Percentiles rank a stretch among this genome's conserved stretches.
Conservation (phyloP, 352 stramenopile genomes). For the Labyrinthula sp. region DNA sequence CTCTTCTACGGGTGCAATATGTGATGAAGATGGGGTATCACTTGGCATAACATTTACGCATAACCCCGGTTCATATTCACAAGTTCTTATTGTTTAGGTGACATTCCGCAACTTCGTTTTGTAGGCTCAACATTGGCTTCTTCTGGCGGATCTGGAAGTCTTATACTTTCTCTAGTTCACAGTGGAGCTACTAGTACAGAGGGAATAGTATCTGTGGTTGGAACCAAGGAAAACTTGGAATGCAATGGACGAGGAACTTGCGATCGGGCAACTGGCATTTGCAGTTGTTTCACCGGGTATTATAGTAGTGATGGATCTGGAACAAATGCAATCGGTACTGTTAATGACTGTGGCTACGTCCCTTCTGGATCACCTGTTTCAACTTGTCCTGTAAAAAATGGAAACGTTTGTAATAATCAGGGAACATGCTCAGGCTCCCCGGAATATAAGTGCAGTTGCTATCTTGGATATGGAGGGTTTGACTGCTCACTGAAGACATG, state of each 20-base stretch:
- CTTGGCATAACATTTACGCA: conserved; percentile 37
- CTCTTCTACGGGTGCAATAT: conserved; percentile 42
- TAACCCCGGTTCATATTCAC: conserved; percentile 35
- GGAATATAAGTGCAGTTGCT: conserved; percentile 59
- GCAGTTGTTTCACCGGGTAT: conserved; percentile 57
- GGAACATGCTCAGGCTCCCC: conserved; percentile 9
- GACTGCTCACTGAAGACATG: conserved; percentile 26
- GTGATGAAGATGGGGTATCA: conserved; percentile 26
- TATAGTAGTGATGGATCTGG: conserved; percentile 58
- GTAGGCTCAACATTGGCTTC: conserved; percentile 43
- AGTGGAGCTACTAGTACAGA: conserved; percentile 2
- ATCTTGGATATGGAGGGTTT: conserved; percentile 41
- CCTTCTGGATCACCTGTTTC: conserved; percentile 41
- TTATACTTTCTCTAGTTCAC: conserved; percentile 38
- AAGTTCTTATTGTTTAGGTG: conserved; percentile 39
- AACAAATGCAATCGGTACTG: conserved; percentile 46
- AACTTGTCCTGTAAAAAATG: no score
- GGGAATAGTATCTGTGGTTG: conserved; percentile 38
- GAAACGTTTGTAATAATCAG: conserved; percentile 2
- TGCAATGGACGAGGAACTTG: conserved; percentile 66
- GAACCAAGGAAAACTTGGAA: conserved; percentile 59
- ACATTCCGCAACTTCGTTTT: conserved; percentile 38
- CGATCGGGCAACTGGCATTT: conserved; percentile 49
- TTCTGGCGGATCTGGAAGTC: conserved; percentile 39
- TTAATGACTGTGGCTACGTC: conserved; percentile 69